Base-by-base conservation (phyloP, 805 yeast genomes). In the Yamadazyma tumulicola region DNA sequence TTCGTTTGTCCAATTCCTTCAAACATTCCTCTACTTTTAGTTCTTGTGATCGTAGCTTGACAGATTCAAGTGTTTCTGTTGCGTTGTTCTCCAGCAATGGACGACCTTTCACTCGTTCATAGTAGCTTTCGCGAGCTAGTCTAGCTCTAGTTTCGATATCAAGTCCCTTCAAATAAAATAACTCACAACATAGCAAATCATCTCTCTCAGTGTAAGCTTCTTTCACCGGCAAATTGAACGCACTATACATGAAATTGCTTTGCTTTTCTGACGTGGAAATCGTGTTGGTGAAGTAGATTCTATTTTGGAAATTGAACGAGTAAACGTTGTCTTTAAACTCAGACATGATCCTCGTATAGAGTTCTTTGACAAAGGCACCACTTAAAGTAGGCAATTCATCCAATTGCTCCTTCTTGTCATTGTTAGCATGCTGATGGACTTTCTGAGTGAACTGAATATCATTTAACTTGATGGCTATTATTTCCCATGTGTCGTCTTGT, bases 401-500 rank as follows among this genome's bases (percentile, higher is more conserved):
- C 10, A 48, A 17, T 11, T 44, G 41, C 7, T 34, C 34, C 3
- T 19, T 22, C 3, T 30, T 29, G 5, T 19, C 7, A 24, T 24
- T 24, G 6, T 16, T 16, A 21, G 23, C 23, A n/a, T n/a, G n/a
- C n/a, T n/a, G n/a, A n/a, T n/a, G n/a, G 7, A 54, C 21, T 2
- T 51, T 29, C 2, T 39, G 32, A 3, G 35, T 30, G 31, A 52
- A 52, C 13, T 47, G 47, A 22, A 38, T 29, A 22, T 43, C 52
- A 37, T 50, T 57, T 15, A 61, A 39, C 27, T 55, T 55, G 17
- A 59, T 59, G n/a, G 67, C 66, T 12, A 61, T 44, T 3, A 55
- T 39, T 42, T 59, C 67, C 67, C 67, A 61, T 1, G 46, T 34
- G 36, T 57, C 57, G 20, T 57, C 58, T 32, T 47, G 48, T 24